Evolutionary conservation across 345 rosid genomes (phyloP).

Genomic region (Populus euphratica): DNA sequence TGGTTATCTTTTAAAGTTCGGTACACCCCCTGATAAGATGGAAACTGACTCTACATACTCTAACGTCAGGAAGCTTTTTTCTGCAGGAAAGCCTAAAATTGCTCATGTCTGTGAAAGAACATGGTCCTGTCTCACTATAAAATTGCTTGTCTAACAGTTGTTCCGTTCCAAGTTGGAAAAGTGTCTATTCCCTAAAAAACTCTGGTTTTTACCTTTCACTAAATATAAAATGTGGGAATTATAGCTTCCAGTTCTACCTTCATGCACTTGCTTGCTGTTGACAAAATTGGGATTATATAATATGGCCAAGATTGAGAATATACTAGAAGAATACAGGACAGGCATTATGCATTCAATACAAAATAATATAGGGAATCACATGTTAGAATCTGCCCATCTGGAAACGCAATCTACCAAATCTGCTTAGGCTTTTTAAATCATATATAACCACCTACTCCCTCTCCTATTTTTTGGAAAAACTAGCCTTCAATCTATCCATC

Average conservation of each 20-base stretch:
- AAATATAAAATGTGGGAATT: not conserved
- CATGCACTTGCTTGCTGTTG: not conserved
- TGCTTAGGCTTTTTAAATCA: not conserved
- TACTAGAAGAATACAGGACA: not conserved
- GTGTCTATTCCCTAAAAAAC: not conserved
- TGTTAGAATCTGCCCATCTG: slow-evolving; percentile 7
- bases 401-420: not conserved
- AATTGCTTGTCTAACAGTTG: not conserved
- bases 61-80: not conserved
- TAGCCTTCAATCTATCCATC: not conserved
- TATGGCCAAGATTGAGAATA: not conserved
- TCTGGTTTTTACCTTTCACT: not conserved
- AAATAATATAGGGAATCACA: not conserved
- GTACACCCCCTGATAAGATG: not conserved
- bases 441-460: not conserved
- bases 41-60: not conserved
- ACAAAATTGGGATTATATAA: not conserved
- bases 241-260: not conserved
- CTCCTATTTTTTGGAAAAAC: not conserved
- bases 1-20: not conserved
- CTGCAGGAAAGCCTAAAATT: not conserved
- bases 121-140: not conserved
- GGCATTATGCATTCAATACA: not conserved
- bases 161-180: not conserved
- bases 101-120: not conserved